Evolutionary conservation across 2,329 filamentous ascomycete species (phyloP).

Genomic region (Phyllosticta capitalensis): DNA sequence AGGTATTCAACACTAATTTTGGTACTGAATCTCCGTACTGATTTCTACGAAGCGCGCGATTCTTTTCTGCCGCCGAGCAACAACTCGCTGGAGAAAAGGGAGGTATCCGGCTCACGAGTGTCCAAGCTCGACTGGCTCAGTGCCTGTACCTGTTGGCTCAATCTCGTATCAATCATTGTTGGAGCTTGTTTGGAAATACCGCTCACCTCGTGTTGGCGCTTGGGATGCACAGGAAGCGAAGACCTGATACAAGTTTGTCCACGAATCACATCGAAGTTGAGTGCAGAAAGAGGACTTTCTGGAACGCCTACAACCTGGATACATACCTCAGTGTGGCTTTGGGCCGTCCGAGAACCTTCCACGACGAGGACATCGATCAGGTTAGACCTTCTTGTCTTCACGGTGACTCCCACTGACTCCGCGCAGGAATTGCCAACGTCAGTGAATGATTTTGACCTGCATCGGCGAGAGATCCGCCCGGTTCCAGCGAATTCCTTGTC

Average conservation of each 20-base stretch:
- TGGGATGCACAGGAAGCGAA: slow-evolving; percentile 15
- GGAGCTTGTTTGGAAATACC: slow-evolving; percentile 50
- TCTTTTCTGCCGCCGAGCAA: slow-evolving; percentile 37
- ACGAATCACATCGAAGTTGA: slow-evolving; percentile 41
- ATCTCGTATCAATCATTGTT: slow-evolving; percentile 51
- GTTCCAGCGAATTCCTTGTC: slow-evolving; percentile 24
- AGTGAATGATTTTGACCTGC: slow-evolving; percentile 25
- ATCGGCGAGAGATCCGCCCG: slow-evolving; percentile 20
- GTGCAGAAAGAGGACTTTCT: slow-evolving; percentile 51
- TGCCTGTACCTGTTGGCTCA: slow-evolving; percentile 52
- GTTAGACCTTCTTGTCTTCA: slow-evolving; percentile 25
- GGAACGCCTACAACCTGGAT: slow-evolving; percentile 54
- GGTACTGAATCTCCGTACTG: not conserved
- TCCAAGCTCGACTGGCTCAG: slow-evolving; percentile 49
- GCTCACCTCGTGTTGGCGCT: slow-evolving; percentile 44
- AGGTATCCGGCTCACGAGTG: slow-evolving; percentile 44
- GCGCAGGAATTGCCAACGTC: slow-evolving; percentile 26
- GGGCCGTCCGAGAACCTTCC: slow-evolving; percentile 50
- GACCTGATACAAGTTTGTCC: slow-evolving; percentile 11
- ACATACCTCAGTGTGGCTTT: slow-evolving; percentile 55
- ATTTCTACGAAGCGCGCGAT: slow-evolving; percentile 31
- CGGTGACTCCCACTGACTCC: slow-evolving; percentile 22
- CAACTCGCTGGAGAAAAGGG: slow-evolving; percentile 43
- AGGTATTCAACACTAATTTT: not conserved
- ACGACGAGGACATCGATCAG: slow-evolving; percentile 56